Conservation (phyloP, 768 basidiomycete genomes). For the Serendipita sp. region DNA sequence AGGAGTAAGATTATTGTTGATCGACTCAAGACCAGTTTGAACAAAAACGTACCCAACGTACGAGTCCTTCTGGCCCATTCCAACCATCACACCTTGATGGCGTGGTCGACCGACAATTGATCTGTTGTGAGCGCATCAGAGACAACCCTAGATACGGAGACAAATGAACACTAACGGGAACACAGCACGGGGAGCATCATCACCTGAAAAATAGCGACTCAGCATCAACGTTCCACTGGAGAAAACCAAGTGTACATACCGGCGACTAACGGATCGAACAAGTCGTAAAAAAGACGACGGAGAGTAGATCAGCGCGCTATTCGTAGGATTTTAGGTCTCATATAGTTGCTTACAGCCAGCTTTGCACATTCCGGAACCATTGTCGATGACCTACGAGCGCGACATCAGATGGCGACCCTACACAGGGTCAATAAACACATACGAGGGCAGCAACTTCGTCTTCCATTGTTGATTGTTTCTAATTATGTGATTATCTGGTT, state of each 20-base stretch:
- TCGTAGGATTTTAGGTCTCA: background rate
- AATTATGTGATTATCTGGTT: too few species aligned
- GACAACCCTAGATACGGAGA: background rate
- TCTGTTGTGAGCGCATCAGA: constrained; percentile 13
- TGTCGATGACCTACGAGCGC: constrained; percentile 14
- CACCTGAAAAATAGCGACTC: constrained; percentile 20
- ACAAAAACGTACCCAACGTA: constrained; percentile 42
- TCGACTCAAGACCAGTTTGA: background rate
- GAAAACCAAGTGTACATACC: constrained; percentile 8
- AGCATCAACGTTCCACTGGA: background rate
- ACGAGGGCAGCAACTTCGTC: constrained; percentile 22
- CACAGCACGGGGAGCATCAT: constrained; percentile 37
- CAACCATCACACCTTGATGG: constrained; percentile 63
- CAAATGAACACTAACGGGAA: constrained; percentile 25
- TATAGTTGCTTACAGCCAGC: constrained; percentile 22
- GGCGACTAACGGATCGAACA: constrained; percentile 12
- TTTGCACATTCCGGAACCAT: constrained; percentile 38
- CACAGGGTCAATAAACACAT: constrained; percentile 7
- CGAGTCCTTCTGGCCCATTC: constrained; percentile 64
- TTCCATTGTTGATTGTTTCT: constrained; percentile 13
- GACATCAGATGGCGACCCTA: background rate
- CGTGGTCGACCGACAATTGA: constrained; percentile 61
- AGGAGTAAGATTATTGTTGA: constrained; percentile 13
- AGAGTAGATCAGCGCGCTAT: constrained; percentile 1
- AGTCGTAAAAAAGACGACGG: background rate